These are phyloP conservation scores for Blastobotrys peoriensis DNA, from an alignment of 805 yeast genomes.

Conservation along the genomic window DNA sequence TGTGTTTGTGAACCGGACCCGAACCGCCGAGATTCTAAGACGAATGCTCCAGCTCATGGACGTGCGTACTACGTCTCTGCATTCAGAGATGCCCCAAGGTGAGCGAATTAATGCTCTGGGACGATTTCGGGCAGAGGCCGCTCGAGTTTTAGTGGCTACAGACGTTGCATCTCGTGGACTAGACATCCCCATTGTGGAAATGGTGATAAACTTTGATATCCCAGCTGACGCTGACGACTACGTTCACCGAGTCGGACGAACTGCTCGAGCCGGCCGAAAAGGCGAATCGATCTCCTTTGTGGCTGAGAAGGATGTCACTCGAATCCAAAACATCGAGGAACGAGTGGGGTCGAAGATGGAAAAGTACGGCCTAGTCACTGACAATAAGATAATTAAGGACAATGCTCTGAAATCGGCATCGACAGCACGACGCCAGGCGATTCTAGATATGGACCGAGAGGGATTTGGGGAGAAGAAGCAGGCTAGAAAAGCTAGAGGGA, in stretches of 20 bases:
- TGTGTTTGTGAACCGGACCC: conserved; percentile 86
- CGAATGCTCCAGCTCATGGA: conserved; percentile 69
- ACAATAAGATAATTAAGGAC: conserved; percentile 62
- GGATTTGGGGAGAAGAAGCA: conserved; percentile 73
- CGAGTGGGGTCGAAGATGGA: conserved; percentile 76
- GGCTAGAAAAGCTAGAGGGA: conserved; percentile 37
- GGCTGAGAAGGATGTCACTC: conserved; percentile 74
- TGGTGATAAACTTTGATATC: conserved; percentile 85
- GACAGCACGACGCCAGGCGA: conserved; percentile 81
- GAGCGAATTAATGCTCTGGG: conserved; percentile 90
- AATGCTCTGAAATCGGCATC: conserved; percentile 64
- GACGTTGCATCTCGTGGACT: conserved; percentile 97
- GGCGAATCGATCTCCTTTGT: conserved; percentile 83
- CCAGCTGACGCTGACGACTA: conserved; percentile 97
- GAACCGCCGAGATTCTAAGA: conserved; percentile 81
- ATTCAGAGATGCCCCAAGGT: conserved; percentile 89
- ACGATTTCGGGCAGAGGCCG: conserved; percentile 90
- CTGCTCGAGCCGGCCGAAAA: conserved; percentile 92
- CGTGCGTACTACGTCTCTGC: conserved; percentile 80
- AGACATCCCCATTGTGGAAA: conserved; percentile 88
- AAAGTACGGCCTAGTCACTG: conserved; percentile 64
- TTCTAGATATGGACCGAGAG: conserved; percentile 90
- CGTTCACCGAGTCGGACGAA: conserved; percentile 96
- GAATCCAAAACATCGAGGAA: conserved; percentile 81
- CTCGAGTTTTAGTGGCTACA: conserved; percentile 86